phyloP scores from a whole-genome alignment of 2,329 filamentous ascomycete genomes.

The Aureobasidium sp. region DNA sequence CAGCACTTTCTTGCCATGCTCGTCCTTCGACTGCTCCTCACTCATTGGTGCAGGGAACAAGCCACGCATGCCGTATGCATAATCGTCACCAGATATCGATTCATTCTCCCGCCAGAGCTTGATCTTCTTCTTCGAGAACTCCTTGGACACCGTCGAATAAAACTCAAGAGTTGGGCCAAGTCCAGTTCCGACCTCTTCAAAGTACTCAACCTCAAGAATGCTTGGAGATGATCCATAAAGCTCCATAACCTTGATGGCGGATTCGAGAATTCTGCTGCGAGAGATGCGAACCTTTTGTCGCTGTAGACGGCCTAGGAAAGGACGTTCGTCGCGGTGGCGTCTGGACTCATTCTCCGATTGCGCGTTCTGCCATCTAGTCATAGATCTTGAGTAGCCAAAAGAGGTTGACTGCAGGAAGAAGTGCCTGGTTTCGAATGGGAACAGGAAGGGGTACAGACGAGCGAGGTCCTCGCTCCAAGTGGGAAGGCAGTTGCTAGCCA shows the following conservation, averaged over 20 bases:
- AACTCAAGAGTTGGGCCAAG: constrained; percentile 94
- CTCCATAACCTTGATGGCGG: constrained; percentile 97
- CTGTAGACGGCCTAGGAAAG: constrained; percentile 83
- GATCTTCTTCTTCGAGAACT: constrained; percentile 94
- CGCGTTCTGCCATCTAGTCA: constrained; percentile 93
- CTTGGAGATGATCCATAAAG: constrained; percentile 95
- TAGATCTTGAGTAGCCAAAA: constrained; percentile 93
- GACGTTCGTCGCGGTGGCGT: constrained; percentile 75
- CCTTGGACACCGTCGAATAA: constrained; percentile 92
- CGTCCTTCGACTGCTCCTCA: constrained; percentile 60
- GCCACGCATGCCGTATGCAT: constrained; percentile 73
- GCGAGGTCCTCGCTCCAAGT: constrained; percentile 95
- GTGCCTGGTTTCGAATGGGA: constrained; percentile 95
- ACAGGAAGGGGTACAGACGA: constrained; percentile 88
- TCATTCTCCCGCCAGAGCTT: constrained; percentile 95
- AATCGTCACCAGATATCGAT: constrained; percentile 60
- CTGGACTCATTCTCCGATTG: constrained; percentile 73
- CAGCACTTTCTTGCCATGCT: constrained; percentile 79
- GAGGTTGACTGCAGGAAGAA: constrained; percentile 96
- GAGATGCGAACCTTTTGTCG: constrained; percentile 98
- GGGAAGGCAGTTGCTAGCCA: constrained; percentile 91
- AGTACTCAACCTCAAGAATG: constrained; percentile 94
- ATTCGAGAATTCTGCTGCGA: constrained; percentile 87
- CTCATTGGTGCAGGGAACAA: constrained; percentile 89
- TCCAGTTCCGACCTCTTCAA: constrained; percentile 95